Conservation (phyloP, 208 protist genomes). For the Leishmania braziliensis region DNA sequence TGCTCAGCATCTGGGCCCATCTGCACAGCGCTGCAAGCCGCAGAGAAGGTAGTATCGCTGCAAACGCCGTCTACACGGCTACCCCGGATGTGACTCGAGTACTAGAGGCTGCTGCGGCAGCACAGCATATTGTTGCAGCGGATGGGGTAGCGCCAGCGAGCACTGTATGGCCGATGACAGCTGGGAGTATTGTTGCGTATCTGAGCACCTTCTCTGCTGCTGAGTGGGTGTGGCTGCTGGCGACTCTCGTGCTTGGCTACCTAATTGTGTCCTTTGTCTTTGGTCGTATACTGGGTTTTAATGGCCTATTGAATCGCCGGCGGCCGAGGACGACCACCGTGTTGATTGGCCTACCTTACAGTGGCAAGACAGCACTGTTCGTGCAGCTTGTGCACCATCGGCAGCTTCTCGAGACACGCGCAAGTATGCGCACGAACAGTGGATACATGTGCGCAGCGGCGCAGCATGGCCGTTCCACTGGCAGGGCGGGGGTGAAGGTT, state of each 20-base stretch:
- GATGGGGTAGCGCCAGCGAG: not conserved
- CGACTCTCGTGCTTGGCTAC: constrained; percentile 23
- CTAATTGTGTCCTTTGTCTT: constrained; percentile 16
- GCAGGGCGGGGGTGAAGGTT: constrained; percentile 19
- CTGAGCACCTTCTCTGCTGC: constrained; percentile 1
- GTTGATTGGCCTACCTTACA: constrained; percentile 65
- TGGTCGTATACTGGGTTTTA: constrained; percentile 17
- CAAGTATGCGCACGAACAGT: constrained; percentile 72
- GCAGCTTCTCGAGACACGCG: constrained; percentile 36
- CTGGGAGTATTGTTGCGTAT: not conserved
- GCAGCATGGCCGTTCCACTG: not conserved
- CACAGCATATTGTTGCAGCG: not conserved
- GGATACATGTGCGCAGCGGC: constrained; percentile 20
- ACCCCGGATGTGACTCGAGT: constrained; percentile 27
- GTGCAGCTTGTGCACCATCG: constrained; percentile 46
- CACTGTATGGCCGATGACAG: not conserved
- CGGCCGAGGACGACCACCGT: constrained; percentile 35
- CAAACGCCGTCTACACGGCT: constrained; percentile 8
- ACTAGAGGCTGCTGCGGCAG: constrained; percentile 9
- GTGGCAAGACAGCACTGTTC: constrained; percentile 86
- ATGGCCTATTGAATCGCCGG: not conserved
- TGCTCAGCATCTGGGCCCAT: constrained; percentile 1
- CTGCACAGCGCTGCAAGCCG: not conserved
- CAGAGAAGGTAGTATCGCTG: not conserved
- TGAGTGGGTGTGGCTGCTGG: constrained; percentile 24